These are phyloP conservation scores for Colletotrichum melonis DNA, from an alignment of 2,329 filamentous ascomycete genomes.

Conservation along the genomic window DNA sequence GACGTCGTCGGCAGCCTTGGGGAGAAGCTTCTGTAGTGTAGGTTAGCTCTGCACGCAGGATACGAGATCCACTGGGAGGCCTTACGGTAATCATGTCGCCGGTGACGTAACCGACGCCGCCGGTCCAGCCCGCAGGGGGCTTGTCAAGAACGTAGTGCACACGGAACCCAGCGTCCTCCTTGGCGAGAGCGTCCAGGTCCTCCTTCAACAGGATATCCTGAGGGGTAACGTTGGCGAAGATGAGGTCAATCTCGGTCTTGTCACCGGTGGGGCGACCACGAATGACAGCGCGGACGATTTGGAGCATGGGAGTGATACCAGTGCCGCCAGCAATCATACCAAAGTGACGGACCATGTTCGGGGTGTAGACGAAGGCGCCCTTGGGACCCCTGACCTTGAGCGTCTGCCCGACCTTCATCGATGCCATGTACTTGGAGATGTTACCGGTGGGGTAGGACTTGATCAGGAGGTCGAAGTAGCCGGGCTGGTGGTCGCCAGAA, in stretches of 20 bases:
- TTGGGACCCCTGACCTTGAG: slow-evolving; percentile 96
- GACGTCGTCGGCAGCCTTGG: slow-evolving; percentile 85
- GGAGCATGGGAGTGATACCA: slow-evolving; percentile 98
- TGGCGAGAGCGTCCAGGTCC: slow-evolving; percentile 83
- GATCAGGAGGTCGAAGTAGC: slow-evolving; percentile 95
- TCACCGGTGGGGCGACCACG: slow-evolving; percentile 83
- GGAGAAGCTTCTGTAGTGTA: slow-evolving; percentile 74
- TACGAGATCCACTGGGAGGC: slow-evolving; percentile 14
- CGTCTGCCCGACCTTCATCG: slow-evolving; percentile 82
- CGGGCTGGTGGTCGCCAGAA: slow-evolving; percentile 87
- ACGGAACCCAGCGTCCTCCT: slow-evolving; percentile 83
- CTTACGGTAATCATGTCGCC: slow-evolving; percentile 91
- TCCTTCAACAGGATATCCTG: slow-evolving; percentile 95
- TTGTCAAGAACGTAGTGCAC: slow-evolving; percentile 98
- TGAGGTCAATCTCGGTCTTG: slow-evolving; percentile 89
- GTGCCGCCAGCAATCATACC: slow-evolving; percentile 99
- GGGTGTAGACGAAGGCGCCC: slow-evolving; percentile 96
- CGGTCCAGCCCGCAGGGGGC: slow-evolving; percentile 90
- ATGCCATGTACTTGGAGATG: slow-evolving; percentile 93
- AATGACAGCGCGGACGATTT: slow-evolving; percentile 91
- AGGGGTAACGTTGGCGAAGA: slow-evolving; percentile 95
- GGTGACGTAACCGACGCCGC: slow-evolving; percentile 94
- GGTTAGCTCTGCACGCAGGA: slow-evolving; percentile 45
- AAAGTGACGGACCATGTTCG: slow-evolving; percentile 96
- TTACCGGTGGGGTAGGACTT: slow-evolving; percentile 98